Conservation (phyloP, 306 rosid species). For the Lupinus albus region DNA sequence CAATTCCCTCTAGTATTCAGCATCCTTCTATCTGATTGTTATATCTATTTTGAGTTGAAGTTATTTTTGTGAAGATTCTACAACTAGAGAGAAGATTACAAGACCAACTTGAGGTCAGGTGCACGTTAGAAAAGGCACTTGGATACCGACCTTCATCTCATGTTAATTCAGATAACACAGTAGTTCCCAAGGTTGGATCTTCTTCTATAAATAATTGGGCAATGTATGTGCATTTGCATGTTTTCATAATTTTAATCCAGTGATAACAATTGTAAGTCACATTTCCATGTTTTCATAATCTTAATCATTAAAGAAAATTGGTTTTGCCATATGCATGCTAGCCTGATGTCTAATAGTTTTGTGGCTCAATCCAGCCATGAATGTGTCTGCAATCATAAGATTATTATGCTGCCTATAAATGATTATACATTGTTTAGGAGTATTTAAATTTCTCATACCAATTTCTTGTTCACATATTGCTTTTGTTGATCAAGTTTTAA, state of each 20-base stretch:
- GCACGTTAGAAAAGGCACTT: constrained; percentile 72
- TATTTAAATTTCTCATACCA: not conserved
- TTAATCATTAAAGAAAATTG: not conserved
- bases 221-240: constrained; percentile 14
- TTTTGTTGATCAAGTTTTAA: constrained; percentile 18
- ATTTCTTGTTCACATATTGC: constrained; percentile 25
- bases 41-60: constrained; percentile 32
- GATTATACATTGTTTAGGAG: not conserved
- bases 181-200: constrained; percentile 69
- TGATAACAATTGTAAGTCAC: not conserved
- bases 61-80: constrained; percentile 61
- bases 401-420: constrained; percentile 4
- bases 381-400: not conserved
- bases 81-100: constrained; percentile 76
- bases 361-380: constrained; percentile 20
- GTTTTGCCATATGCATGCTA: constrained; percentile 3
- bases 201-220: constrained; percentile 26
- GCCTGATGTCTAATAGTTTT: not conserved
- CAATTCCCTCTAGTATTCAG: not conserved
- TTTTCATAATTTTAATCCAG: not conserved
- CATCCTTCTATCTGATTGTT: constrained; percentile 6
- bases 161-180: constrained; percentile 44
- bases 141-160: constrained; percentile 66
- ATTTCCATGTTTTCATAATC: not conserved
- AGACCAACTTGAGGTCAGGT: constrained; percentile 73